Evolutionary conservation across 345 rosid genomes (phyloP), one percentile per base, ranked within the genome.

Genomic region (Brassica carinata): DNA sequence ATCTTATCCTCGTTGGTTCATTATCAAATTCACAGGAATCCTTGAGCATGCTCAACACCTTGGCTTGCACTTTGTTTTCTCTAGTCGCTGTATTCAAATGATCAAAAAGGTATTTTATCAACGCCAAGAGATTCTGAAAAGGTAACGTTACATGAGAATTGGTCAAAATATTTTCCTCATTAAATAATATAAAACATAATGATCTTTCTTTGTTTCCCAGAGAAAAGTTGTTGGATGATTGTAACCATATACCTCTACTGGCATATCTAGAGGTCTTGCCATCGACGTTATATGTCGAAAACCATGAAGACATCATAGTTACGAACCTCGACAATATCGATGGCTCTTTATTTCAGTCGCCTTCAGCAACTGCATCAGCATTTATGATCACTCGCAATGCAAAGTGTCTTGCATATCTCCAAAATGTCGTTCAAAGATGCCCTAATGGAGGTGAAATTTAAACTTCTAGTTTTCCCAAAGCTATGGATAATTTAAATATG

Each of bases 311-410:
- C 0, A 77, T 82, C 65, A 18, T 55, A 10, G 2, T 23, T 8
- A 61, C 67, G 29, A 74, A 72, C 68, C 75, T 84, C 27, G 72
- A 85, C 66, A 63, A 19, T 19, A n/a, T 2, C 0, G 87, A 87
- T 51, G 94, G 97, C 61, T 88, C 92, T 0, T 64, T 88, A 55
- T 90, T 77, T 83, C 88, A 87, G 36, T 90, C 97, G 3, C 96
- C 97, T 9, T 85, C 94, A 1, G 90, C 97, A 36, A 92, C 94
- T 17, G 91, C 94, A 14, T 27, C 82, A 33, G 92, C 88, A 0
- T 90, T 85, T 74, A 86, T 90, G 85, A 82, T 85, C 13, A 88
- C 94, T 0, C 87, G 89, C 23, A 89, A 90, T 36, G 10, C 34
- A 17, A 71, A 79, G 6, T 83, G 88, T 73, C 80, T 87, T 48